Base-by-base conservation (phyloP, 768 basidiomycete genomes). In the Phaeotremella fagi region DNA sequence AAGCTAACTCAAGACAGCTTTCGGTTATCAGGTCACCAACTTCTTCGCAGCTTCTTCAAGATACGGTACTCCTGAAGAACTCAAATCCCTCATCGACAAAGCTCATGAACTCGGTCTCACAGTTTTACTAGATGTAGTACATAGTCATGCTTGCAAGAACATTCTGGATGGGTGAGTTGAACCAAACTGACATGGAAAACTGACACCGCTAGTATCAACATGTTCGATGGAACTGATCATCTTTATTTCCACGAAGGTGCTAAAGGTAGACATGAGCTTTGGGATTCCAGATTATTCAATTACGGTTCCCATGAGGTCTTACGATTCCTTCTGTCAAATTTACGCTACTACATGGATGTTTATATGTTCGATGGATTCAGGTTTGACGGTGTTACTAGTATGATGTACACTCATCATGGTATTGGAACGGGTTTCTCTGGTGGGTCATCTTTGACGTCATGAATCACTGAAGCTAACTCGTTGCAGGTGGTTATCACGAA, bases 401-500 rank as follows among this genome's bases (percentile, higher is more conserved):
- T 98, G 94, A 92, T 99, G 90, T 99, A 97, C 77, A 77, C 82
- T 47, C 95, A 99, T 70, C 95, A 98, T 75, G 95, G 95, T 9
- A 98, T 98, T 63, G 94, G 94, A 15, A 82, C 91, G 6, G 95
- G 94, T 16, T 99, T 99, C 77, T 94, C 90, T 36, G 92, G 94
- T 68, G 45, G 36, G 65, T 50, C 22, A 7, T 25, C 18, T 48
- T 22, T 38, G 23, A 2, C n/a, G 20, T 33, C 18, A 29, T 12
- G 15, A 33, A 48, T 52, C 20, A 37, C 43, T 5, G 5, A 16
- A 52, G n/a, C n/a, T n/a, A n/a, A n/a, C n/a, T n/a, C n/a, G n/a
- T n/a, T n/a, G n/a, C n/a, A 68, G 68, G 73, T 24, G 92, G 89
- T 12, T 99, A 99, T 75, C 88, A 95, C 69, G 95, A 99, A 75